Evolutionary conservation across 768 basidiomycete species (phyloP), one percentile per base, ranked within the genome.

Genomic region (Candolleomyces efflorescens): DNA sequence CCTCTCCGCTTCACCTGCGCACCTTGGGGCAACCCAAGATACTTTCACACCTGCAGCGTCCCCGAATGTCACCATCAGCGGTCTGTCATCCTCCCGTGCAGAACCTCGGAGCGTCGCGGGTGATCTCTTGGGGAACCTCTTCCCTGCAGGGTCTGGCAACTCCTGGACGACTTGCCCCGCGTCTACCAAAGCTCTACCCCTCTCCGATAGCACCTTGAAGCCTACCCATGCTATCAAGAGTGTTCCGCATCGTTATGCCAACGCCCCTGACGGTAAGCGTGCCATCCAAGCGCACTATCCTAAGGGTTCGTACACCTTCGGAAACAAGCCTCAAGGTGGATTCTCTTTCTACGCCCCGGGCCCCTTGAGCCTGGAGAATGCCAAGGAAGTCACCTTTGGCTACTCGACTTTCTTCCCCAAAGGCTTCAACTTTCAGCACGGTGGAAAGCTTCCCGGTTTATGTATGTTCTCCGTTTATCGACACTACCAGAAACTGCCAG

Each of bases 281-380:
- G 72, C 78, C 12, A 82, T 83, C 78, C 73, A 75, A 64, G 81
- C 82, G 0, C 71, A 72, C 59, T 86, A 78, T 66, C 81, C 83
- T 27, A 57, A 80, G 65, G 85, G 85, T 23, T 85, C 84, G 45
- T 84, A 78, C 70, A 82, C 74, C 15, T 80, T 79, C 63, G 66
- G 68, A 11, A 70, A 77, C 60, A 46, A 65, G 17, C 79, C 79
- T 15, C 72, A 71, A 53, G 85, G 86, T 54, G 87, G 87, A 17
- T 72, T 88, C 66, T 86, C 85, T n/a, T 87, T 90, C 78, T 90
- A 90, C 68, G 79, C 86, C 45, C 78, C 80, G 43, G 88, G 86
- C 1, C 82, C 83, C 5, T 24, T 84, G 47, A 79, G 83, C 66
- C 71, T 87, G 59, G 78, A 77, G 52, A 78, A 70, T 3, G 89